These are phyloP conservation scores for Aspergillus indologenus DNA, from an alignment of 495 filamentous ascomycete species.

Conservation along the genomic window DNA sequence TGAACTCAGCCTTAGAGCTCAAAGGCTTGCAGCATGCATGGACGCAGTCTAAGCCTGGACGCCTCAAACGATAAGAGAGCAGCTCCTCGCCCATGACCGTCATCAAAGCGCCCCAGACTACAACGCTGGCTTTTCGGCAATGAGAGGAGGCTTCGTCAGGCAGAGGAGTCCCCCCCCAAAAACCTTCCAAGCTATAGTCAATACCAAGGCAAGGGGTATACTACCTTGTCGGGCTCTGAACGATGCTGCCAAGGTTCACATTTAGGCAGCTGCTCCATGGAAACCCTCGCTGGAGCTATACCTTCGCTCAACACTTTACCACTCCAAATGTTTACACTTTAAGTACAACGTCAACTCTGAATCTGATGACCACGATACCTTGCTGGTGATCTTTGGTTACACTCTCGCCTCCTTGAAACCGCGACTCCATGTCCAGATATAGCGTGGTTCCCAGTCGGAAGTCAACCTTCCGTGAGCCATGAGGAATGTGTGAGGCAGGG, in stretches of 20 bases:
- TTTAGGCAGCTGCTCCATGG: not conserved
- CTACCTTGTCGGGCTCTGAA: not conserved
- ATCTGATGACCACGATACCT: not conserved
- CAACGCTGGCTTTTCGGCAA: not conserved
- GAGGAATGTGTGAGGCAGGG: slow-evolving; percentile 19
- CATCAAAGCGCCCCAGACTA: not conserved
- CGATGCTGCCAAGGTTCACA: not conserved
- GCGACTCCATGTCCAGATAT: not conserved
- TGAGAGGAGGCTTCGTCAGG: not conserved
- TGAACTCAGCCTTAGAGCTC: not conserved
- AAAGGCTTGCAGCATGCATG: not conserved
- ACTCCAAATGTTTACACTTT: not conserved
- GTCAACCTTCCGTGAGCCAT: slow-evolving; percentile 5
- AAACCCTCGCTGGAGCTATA: not conserved
- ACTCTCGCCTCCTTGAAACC: not conserved
- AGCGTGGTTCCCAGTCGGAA: not conserved
- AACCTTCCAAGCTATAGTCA: not conserved
- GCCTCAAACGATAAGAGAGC: not conserved
- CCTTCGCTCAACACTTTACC: not conserved
- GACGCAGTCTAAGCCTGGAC: not conserved
- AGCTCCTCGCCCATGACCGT: not conserved
- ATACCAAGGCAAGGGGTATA: slow-evolving; percentile 16
- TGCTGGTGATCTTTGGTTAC: not conserved
- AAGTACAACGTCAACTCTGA: not conserved
- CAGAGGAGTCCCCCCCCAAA: not conserved